Percentiles rank a stretch among this genome's conserved stretches.
Evolutionary conservation across 169 alveolate genomes (phyloP).

Genomic region (Eimeria necatrix): DNA sequence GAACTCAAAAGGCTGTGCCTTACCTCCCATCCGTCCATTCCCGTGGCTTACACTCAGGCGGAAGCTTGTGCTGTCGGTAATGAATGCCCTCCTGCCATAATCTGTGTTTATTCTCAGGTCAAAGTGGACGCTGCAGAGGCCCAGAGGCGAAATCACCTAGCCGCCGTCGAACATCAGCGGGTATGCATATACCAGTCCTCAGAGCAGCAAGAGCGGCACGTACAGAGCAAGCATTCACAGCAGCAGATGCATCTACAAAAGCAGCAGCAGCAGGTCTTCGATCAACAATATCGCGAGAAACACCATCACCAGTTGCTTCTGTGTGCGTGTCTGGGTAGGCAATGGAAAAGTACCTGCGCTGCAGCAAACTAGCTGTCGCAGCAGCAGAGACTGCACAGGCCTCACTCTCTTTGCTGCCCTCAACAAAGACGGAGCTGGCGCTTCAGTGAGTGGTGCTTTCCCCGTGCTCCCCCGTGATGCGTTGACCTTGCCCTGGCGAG

Average conservation of each 20-base stretch:
- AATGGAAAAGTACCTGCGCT: conserved; percentile 78
- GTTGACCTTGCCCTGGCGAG: not conserved
- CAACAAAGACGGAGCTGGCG: conserved; percentile 75
- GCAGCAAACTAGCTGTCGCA: conserved; percentile 75
- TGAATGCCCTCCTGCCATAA: not conserved
- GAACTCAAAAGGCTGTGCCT: no score
- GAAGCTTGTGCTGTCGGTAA: not conserved
- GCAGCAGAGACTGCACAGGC: conserved; percentile 75
- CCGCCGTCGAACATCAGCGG: conserved; percentile 60
- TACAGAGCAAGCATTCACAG: no score
- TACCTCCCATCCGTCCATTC: no score
- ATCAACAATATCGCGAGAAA: not conserved
- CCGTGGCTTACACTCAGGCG: no score
- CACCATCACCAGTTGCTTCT: no score
- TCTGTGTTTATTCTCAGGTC: conserved; percentile 32
- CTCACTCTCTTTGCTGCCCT: conserved; percentile 54
- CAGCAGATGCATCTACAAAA: not conserved
- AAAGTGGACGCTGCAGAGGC: conserved; percentile 58
- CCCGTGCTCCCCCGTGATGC: not conserved
- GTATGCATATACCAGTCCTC: not conserved
- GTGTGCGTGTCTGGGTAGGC: conserved; percentile 48
- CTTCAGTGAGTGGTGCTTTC: conserved; percentile 25
- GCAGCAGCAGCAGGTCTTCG: not conserved
- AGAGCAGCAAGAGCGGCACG: not conserved
- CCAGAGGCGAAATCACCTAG: conserved; percentile 39